Percentiles rank a stretch among this genome's conserved stretches.
Evolutionary conservation across 495 filamentous ascomycete species (phyloP).

Genomic region (Penicillium roqueforti): DNA sequence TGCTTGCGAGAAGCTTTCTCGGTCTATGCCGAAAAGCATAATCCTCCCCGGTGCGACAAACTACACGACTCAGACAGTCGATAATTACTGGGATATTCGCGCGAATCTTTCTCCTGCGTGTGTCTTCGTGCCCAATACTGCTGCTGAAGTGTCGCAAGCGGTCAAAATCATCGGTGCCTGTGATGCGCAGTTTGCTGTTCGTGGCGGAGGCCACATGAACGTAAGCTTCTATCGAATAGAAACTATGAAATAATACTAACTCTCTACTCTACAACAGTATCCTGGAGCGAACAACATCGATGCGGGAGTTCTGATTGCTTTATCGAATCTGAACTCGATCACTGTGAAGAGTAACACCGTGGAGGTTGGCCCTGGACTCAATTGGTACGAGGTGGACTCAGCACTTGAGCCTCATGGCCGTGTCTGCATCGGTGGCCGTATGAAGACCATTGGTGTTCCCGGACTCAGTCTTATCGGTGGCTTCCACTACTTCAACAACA

Average conservation of each 20-base stretch:
- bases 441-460: slow-evolving; percentile 39
- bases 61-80: slow-evolving; percentile 16
- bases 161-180: slow-evolving; percentile 16
- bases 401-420: slow-evolving; percentile 33
- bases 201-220: slow-evolving; percentile 36
- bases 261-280: slow-evolving; percentile 11
- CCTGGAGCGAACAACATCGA: slow-evolving; percentile 32
- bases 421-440: slow-evolving; percentile 32
- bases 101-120: slow-evolving; percentile 31
- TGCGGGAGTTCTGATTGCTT: slow-evolving; percentile 22
- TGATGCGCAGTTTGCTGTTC: slow-evolving; percentile 35
- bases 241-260: too few relatives aligned
- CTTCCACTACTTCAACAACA: slow-evolving; percentile 39
- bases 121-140: slow-evolving; percentile 26
- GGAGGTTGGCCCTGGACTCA: slow-evolving; percentile 36
- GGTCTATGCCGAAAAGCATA: neutral
- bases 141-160: slow-evolving; percentile 25
- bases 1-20: slow-evolving; percentile 23
- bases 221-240: slow-evolving; percentile 4
- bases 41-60: slow-evolving; percentile 13
- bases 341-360: slow-evolving; percentile 17
- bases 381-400: slow-evolving; percentile 39
- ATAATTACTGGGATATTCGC: slow-evolving; percentile 26
- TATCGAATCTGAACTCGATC: slow-evolving; percentile 14
- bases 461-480: slow-evolving; percentile 34